These are phyloP conservation scores for Termitomyces sp. DNA, from an alignment of 768 basidiomycete genomes.

Conservation along the genomic window DNA sequence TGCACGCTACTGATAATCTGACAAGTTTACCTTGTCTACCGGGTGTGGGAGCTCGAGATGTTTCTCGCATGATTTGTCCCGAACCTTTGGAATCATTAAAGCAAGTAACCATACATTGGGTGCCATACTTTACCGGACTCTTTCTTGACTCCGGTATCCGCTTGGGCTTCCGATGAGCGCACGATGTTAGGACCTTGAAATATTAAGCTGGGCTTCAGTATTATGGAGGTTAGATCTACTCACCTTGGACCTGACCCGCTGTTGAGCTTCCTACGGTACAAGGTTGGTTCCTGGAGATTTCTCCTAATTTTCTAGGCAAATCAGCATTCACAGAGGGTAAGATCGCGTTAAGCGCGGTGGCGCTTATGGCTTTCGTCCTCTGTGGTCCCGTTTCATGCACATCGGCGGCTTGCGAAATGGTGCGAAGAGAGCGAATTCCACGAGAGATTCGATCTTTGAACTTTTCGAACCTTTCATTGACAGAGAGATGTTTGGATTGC, in stretches of 20 bases:
- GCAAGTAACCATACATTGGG: no score
- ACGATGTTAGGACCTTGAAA: no score
- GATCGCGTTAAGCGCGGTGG: not conserved
- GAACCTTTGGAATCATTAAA: no score
- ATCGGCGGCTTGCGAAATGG: not conserved
- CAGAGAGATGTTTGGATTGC: not conserved
- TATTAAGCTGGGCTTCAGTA: no score
- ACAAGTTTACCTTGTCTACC: not conserved
- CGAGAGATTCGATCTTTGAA: not conserved
- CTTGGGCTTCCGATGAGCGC: no score
- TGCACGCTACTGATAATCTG: not conserved
- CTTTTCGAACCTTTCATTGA: not conserved
- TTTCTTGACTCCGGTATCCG: no score
- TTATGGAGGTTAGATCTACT: not conserved
- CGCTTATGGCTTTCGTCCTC: not conserved
- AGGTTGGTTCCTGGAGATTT: not conserved
- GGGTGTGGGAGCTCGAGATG: not conserved
- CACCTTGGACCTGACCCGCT: not conserved
- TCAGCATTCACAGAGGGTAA: not conserved
- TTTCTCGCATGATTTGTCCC: not conserved
- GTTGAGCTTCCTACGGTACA: no score
- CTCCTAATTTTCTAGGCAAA: no score
- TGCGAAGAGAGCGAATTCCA: not conserved
- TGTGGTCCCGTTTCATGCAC: not conserved
- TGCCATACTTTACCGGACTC: no score